Conservation (phyloP, 257 asterid genomes). For the Lavandula angustifolia region DNA sequence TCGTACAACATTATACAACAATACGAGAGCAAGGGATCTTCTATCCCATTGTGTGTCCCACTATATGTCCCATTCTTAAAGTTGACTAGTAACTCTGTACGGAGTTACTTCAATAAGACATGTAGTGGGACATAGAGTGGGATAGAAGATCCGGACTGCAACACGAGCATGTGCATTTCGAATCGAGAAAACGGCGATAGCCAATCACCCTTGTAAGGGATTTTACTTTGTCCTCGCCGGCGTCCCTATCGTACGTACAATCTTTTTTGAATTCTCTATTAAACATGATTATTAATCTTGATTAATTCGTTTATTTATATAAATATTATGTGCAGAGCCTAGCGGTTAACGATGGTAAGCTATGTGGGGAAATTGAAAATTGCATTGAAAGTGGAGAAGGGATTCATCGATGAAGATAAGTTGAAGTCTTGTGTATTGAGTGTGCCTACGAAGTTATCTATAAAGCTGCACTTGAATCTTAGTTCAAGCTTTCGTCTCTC, state of each 20-base stretch:
- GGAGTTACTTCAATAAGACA: too few species aligned
- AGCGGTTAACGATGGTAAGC: conserved; percentile 50
- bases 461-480: conserved; percentile 42
- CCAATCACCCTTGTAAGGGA: conserved; percentile 52
- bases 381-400: conserved; percentile 53
- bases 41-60: too few species aligned
- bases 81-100: too few species aligned
- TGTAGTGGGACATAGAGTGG: too few species aligned
- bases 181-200: conserved; percentile 53
- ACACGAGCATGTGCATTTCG: conserved; percentile 57
- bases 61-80: too few species aligned
- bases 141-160: too few species aligned
- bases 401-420: conserved; percentile 51
- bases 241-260: conserved; percentile 53
- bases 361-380: conserved; percentile 55
- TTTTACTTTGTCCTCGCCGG: conserved; percentile 54
- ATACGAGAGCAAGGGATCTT: too few species aligned
- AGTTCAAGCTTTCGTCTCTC: too few species aligned
- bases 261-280: too few species aligned
- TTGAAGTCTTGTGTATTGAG: conserved; percentile 54
- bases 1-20: conserved; percentile 48
- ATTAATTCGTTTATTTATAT: too few species aligned
- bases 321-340: conserved; percentile 63
- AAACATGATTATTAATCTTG: not conserved
- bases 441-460: conserved; percentile 48